These are phyloP conservation scores for Bimuria novae-zelandiae DNA, from an alignment of 2,329 filamentous ascomycete species.

Conservation along the genomic window DNA sequence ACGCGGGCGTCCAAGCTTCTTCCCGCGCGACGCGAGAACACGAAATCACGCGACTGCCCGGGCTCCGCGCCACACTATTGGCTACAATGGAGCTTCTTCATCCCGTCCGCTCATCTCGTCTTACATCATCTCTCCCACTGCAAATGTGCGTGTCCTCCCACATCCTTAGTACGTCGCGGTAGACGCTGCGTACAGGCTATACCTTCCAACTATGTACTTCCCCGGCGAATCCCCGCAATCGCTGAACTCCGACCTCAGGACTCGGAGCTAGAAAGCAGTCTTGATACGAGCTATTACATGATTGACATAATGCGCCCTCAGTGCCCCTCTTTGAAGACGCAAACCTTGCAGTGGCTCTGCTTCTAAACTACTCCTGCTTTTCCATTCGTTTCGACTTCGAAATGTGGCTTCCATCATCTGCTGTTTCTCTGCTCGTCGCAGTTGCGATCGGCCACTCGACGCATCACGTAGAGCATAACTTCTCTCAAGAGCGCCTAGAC, in stretches of 20 bases:
- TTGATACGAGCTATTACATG: slow-evolving; percentile 40
- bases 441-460: slow-evolving; percentile 31
- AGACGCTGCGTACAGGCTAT: slow-evolving; percentile 14
- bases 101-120: neutral
- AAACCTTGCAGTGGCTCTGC: neutral
- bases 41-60: slow-evolving; percentile 35
- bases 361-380: neutral
- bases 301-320: slow-evolving; percentile 23
- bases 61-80: slow-evolving; percentile 16
- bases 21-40: slow-evolving; percentile 17
- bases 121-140: neutral
- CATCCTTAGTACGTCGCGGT: neutral
- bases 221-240: too few species aligned
- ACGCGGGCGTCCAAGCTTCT: slow-evolving; percentile 15
- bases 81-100: slow-evolving; percentile 16
- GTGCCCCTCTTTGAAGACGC: slow-evolving; percentile 10
- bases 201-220: slow-evolving; percentile 25
- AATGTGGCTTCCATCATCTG: slow-evolving; percentile 19
- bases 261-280: slow-evolving; percentile 14
- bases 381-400: neutral
- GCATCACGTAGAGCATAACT: slow-evolving; percentile 36
- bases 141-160: neutral
- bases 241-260: too few species aligned
- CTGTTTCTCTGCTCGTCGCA: slow-evolving; percentile 20
- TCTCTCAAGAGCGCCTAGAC: slow-evolving; percentile 38